phyloP scores from a whole-genome alignment of 2,329 filamentous ascomycete genomes.

The Byssothecium circinans region DNA sequence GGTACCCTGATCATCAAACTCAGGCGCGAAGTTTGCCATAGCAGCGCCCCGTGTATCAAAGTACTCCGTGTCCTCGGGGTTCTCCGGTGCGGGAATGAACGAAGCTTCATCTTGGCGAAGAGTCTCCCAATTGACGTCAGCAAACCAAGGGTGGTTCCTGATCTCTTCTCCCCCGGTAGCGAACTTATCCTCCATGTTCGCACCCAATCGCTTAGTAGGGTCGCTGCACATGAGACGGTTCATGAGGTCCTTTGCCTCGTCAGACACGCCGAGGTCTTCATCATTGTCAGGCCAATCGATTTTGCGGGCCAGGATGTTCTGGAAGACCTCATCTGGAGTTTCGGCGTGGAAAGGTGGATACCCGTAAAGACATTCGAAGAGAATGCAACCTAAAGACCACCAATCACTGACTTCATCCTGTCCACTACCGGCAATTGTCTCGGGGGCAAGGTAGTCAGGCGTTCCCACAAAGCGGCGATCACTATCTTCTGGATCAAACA shows the following conservation, averaged over 20 bases:
- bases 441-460: constrained; percentile 93
- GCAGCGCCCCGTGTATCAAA: constrained; percentile 92
- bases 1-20: constrained; percentile 85
- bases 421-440: constrained; percentile 91
- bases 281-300: constrained; percentile 91
- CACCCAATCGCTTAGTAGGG: constrained; percentile 77
- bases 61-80: constrained; percentile 97
- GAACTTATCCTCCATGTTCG: constrained; percentile 82
- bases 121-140: constrained; percentile 83
- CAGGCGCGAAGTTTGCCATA: constrained; percentile 87
- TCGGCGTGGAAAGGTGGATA: constrained; percentile 90
- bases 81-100: constrained; percentile 88
- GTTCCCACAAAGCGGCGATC: constrained; percentile 94
- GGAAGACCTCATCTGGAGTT: constrained; percentile 91
- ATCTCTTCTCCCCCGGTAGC: constrained; percentile 88
- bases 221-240: constrained; percentile 87
- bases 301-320: constrained; percentile 86
- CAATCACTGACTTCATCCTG: constrained; percentile 99
- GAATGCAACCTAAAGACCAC: constrained; percentile 99
- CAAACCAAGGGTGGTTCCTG: constrained; percentile 85
- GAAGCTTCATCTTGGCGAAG: constrained; percentile 93
- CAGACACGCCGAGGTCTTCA: constrained; percentile 72
- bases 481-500: constrained; percentile 94
- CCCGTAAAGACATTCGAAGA: constrained; percentile 95
- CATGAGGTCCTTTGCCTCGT: constrained; percentile 91